Evolutionary conservation across 73 alveolate species (phyloP).

Genomic region (Diophrys appendiculata): DNA sequence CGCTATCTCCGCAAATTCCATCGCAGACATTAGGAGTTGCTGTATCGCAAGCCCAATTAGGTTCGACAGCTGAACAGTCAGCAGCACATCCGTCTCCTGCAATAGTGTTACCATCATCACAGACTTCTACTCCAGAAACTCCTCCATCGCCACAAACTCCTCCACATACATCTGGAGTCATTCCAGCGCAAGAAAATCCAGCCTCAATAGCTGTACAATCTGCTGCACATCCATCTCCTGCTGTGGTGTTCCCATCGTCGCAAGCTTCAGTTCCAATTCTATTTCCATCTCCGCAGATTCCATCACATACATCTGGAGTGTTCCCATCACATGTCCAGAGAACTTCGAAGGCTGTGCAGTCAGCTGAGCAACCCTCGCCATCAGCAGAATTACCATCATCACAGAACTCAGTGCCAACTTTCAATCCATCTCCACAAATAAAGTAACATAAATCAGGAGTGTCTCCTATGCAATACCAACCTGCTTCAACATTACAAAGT

Average conservation of each 20-base stretch:
- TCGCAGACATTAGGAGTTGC: neutral
- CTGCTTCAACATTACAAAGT: conserved; percentile 10
- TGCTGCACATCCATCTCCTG: conserved; percentile 7
- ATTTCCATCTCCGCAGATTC: conserved; percentile 36
- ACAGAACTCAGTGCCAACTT: neutral
- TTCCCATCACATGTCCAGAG: neutral
- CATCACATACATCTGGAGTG: conserved; percentile 26
- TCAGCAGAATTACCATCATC: neutral
- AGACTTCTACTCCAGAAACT: conserved; percentile 4
- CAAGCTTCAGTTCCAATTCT: conserved; percentile 39
- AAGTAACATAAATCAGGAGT: neutral
- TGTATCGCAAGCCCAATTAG: neutral
- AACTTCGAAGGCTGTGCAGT: neutral
- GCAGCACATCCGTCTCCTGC: conserved; percentile 27
- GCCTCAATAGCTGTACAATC: neutral
- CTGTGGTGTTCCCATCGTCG: conserved; percentile 4
- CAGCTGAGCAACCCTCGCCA: neutral
- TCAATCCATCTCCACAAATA: conserved; percentile 10
- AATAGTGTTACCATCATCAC: conserved; percentile 8
- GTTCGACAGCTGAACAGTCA: conserved; percentile 4
- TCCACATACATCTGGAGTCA: neutral
- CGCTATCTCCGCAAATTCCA: conserved; percentile 11
- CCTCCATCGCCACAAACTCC: conserved; percentile 29
- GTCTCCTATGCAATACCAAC: conserved; percentile 18
- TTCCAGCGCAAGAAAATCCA: neutral